A percentile compares a stretch with the other conserved stretches of the same genome.
Conservation (phyloP, 2,329 filamentous ascomycete genomes). For the Verticillium dahliae region DNA sequence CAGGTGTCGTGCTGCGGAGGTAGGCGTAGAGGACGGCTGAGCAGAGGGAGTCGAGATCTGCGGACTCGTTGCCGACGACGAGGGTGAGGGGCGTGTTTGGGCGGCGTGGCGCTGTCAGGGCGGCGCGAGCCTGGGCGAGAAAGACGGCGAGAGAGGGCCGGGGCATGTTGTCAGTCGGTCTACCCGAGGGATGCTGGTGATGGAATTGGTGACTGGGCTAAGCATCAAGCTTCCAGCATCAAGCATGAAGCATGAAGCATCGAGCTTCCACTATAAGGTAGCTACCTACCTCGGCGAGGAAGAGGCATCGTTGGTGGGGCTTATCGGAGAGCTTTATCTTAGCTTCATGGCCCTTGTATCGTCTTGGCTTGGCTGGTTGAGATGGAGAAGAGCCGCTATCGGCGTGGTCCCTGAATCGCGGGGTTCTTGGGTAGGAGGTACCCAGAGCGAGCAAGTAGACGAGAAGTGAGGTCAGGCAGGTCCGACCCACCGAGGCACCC, state of each 20-base stretch:
- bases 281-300: too few species aligned
- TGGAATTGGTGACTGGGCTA: too few species aligned
- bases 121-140: constrained; percentile 40
- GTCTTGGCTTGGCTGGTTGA: neutral
- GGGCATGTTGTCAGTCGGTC: neutral
- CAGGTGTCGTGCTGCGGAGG: constrained; percentile 54
- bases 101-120: constrained; percentile 37
- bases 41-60: constrained; percentile 75
- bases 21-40: constrained; percentile 70
- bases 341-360: neutral
- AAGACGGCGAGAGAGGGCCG: constrained; percentile 41
- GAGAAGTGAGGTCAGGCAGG: too few species aligned
- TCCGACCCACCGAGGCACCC: neutral
- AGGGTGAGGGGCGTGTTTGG: constrained; percentile 44
- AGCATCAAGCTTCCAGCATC: too few species aligned
- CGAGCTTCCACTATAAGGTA: too few species aligned
- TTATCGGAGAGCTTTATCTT: neutral
- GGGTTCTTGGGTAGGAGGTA: neutral
- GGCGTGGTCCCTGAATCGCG: constrained; percentile 2
- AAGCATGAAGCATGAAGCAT: too few species aligned
- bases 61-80: constrained; percentile 63
- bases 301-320: neutral
- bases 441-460: too few species aligned
- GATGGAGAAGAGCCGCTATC: constrained; percentile 1
- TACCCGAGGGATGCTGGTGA: too few species aligned